Base-by-base conservation (phyloP, 2,329 filamentous ascomycete species). In the Monosporascus cannonballus region DNA sequence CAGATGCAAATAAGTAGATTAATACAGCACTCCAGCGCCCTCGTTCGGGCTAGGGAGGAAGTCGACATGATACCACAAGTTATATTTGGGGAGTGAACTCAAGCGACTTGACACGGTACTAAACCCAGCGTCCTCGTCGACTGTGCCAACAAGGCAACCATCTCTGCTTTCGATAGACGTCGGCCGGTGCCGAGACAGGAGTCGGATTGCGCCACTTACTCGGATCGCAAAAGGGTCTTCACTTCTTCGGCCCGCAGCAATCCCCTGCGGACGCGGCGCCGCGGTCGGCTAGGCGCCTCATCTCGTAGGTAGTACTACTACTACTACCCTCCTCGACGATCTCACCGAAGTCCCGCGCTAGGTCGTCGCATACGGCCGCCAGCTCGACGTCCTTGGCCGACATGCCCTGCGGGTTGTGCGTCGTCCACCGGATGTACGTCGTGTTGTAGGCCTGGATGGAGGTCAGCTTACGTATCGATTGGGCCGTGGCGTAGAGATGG, bases 381-480 rank as follows among this genome's bases (percentile, higher is more conserved):
- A 90, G 77, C 38, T 73, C 62, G 27, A 86, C 69, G 63, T 90
- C 86, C 63, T 82, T 83, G 20, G 70, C 69, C 0, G 83, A 86
- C n/a, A 90, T 70, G 1, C 87, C 86, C 8, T 73, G 70, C 0
- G 85, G 86, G 53, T 71, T 78, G 65, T 90, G 87, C 1, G 86
- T 90, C 8, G 85, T 89, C 87, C 86, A 90, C 48, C 84, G 80
- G 56, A 90, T 81, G 60, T 83, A 83, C 0, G 82, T 81, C 6
- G 79, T 85, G 65, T 87, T 89, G 70, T 86, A 90, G 8, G 87
- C 78, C 84, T 86, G 47, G 27, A 49, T 38, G 41, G 30, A 5
- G 30, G 9, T 34, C 30, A 34, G 30, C 11, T 14, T 34, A 14
- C 9, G 30, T 11, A 34, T 34, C 30, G 30, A 14, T 34, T 34